Percentiles rank a stretch among this genome's conserved stretches.
These are phyloP conservation scores for Haberlea rhodopensis DNA, from an alignment of 257 asterid genomes.

Conservation along the genomic window DNA sequence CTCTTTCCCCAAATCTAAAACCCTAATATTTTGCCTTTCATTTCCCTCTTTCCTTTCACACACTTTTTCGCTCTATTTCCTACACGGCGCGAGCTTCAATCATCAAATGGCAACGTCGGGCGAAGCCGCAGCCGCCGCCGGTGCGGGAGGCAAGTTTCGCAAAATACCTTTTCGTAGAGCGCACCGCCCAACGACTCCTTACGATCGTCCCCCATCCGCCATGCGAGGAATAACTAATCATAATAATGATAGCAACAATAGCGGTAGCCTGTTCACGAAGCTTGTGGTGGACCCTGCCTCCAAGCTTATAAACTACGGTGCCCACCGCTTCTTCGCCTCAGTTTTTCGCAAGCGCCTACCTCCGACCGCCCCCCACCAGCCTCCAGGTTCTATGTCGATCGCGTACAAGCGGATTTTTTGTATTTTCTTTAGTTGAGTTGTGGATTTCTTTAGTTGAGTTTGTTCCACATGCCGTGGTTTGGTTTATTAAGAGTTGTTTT, in stretches of 20 bases:
- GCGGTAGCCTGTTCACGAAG: slow-evolving; percentile 69
- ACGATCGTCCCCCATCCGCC: slow-evolving; percentile 62
- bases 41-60: not conserved
- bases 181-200: slow-evolving; percentile 55
- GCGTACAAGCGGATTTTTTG: not conserved
- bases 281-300: slow-evolving; percentile 85
- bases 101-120: slow-evolving; percentile 66
- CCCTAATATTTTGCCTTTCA: not conserved
- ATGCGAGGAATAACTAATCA: slow-evolving; percentile 23
- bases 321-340: slow-evolving; percentile 61
- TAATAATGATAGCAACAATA: slow-evolving; percentile 18
- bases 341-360: slow-evolving; percentile 58
- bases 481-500: not conserved
- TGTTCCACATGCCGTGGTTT: not conserved
- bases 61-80: not conserved
- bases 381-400: slow-evolving; percentile 41
- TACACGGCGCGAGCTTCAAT: not conserved
- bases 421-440: no score
- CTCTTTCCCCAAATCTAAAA: not conserved
- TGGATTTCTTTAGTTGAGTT: not conserved
- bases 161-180: slow-evolving; percentile 53
- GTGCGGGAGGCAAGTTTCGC: slow-evolving; percentile 83
- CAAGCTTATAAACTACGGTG: slow-evolving; percentile 60
- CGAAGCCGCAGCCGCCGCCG: slow-evolving; percentile 50
- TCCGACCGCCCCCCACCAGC: slow-evolving; percentile 43